These are phyloP conservation scores for Pythium utonaiense DNA, from an alignment of 352 stramenopile genomes.

Conservation along the genomic window DNA sequence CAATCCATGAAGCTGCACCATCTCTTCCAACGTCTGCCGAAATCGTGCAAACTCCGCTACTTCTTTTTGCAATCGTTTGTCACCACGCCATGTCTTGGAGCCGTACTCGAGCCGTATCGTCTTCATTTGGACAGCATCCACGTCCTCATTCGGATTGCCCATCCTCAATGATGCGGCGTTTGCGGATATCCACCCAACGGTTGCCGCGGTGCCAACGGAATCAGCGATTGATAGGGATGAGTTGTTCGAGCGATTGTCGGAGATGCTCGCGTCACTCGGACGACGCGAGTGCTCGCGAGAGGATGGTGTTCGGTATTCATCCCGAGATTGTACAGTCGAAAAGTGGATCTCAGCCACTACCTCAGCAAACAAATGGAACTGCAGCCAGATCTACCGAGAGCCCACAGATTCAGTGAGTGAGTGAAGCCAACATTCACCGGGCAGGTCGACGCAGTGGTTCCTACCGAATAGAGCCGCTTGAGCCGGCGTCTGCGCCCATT, in stretches of 20 bases:
- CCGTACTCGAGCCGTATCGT: slow-evolving; percentile 62
- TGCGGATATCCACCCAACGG: neutral
- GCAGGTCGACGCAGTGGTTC: neutral
- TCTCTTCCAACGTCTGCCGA: slow-evolving; percentile 48
- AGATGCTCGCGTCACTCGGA: slow-evolving; percentile 18
- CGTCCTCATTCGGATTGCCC: slow-evolving; percentile 13
- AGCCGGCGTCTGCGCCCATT: slow-evolving; percentile 41
- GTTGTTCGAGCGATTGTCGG: slow-evolving; percentile 15
- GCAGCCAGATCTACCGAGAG: slow-evolving; percentile 61
- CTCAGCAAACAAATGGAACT: slow-evolving; percentile 73
- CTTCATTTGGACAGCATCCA: slow-evolving; percentile 51
- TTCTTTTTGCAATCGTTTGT: slow-evolving; percentile 61
- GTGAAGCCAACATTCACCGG: neutral
- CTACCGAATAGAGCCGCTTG: slow-evolving; percentile 57
- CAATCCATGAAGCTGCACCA: slow-evolving; percentile 33
- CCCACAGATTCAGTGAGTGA: neutral
- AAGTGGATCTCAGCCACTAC: slow-evolving; percentile 68
- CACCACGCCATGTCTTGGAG: slow-evolving; percentile 62
- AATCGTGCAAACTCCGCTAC: slow-evolving; percentile 45
- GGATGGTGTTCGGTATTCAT: slow-evolving; percentile 14
- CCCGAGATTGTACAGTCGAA: slow-evolving; percentile 37
- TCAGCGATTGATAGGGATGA: slow-evolving; percentile 3
- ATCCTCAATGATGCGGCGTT: neutral
- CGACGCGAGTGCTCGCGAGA: slow-evolving; percentile 7
- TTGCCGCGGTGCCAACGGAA: neutral